These are phyloP conservation scores for Diaporthe aspalathi DNA, from an alignment of 2,329 filamentous ascomycete species.

Conservation along the genomic window DNA sequence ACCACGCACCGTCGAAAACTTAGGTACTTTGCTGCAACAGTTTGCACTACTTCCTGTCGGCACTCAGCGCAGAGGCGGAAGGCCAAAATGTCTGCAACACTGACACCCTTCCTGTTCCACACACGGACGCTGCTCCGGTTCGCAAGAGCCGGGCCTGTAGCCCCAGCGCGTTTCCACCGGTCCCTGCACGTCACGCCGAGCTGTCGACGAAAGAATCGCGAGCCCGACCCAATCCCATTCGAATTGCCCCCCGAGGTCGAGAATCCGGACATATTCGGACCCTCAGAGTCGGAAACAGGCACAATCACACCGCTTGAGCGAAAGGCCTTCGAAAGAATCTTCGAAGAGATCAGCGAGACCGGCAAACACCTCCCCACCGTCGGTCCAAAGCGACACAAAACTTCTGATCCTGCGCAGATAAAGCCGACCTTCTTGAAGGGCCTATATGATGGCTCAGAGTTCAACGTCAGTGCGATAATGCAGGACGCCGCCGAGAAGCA, in stretches of 20 bases:
- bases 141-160: conserved; percentile 30
- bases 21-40: neutral
- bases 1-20: neutral
- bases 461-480: conserved; percentile 45
- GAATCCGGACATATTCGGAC: conserved; percentile 41
- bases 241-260: conserved; percentile 55
- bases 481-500: conserved; percentile 43
- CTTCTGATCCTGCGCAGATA: conserved; percentile 32
- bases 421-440: conserved; percentile 29
- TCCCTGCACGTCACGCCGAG: conserved; percentile 43
- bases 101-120: conserved; percentile 78
- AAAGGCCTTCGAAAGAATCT: conserved; percentile 64
- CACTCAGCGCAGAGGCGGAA: neutral
- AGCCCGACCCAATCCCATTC: conserved; percentile 62
- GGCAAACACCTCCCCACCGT: conserved; percentile 42
- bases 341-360: conserved; percentile 64
- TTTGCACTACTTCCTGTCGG: neutral
- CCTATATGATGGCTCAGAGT: conserved; percentile 22
- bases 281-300: conserved; percentile 46
- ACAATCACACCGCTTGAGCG: conserved; percentile 70
- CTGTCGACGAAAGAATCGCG: conserved; percentile 37
- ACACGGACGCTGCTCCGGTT: conserved; percentile 65
- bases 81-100: conserved; percentile 57
- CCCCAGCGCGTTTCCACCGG: conserved; percentile 43
- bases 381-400: conserved; percentile 38